Base-by-base conservation (phyloP, 306 rosid species). In the Vachellia pachyceras region DNA sequence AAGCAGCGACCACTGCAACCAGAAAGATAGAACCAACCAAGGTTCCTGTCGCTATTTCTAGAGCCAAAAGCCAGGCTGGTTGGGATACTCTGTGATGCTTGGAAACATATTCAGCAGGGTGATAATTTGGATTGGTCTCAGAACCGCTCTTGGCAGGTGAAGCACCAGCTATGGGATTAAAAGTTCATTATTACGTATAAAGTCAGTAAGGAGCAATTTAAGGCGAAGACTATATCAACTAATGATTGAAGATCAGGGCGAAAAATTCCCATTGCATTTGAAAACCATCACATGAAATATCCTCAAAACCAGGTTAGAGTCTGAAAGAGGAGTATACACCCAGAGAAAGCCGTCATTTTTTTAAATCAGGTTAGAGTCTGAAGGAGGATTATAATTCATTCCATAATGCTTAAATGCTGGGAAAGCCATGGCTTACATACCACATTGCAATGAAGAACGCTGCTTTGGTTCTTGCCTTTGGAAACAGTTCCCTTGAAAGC, bases 401-500 rank as follows among this genome's bases (percentile, higher is more conserved):
- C 69, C 73, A 36, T 45, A 22, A 77, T 58, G 55, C 46, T 55
- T 41, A 29, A 73, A 78, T 57, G 69, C 75, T 69, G 72, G 72
- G 71, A 52, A 78, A 49, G 82, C 23, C 80, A 80, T 8, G 70
- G 75, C 58, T 63, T 11, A 57, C 87, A 75, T 92, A 92, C 98
- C 97, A 55, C 99, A 96, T 72, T 85, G 90, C 58, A 69, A 64
- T 15, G 82, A 50, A 72, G 97, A 72, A 68, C 99, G 94, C 89
- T 96, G 98, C 83, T 82, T 91, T 37, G 64, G 50, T 58, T 87
- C 90, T 13, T 80, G 73, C 74, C 74, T 81, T 76, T 94, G 92
- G 75, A 96, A 87, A 87, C 99, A 96, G 88, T 96, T 96, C 69
- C 98, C 97, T 90, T 87, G 98, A 83, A 94, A 96, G 86, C 91